Evolutionary conservation across 2,329 filamentous ascomycete species (phyloP).

Genomic region (Curvularia lunata): DNA sequence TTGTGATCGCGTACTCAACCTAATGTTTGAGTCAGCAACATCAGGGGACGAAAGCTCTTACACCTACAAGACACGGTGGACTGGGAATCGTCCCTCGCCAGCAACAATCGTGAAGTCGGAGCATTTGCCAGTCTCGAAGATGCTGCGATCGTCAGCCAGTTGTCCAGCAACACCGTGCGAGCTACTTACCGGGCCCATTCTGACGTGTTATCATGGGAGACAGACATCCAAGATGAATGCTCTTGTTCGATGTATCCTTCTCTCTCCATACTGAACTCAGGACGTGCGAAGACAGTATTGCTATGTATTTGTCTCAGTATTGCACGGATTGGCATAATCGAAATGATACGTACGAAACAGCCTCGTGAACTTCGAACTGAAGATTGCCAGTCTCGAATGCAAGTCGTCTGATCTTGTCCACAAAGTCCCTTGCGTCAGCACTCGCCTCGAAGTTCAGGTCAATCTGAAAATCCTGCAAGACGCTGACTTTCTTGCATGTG

Average conservation of each 20-base stretch:
- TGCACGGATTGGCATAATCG: too few species aligned
- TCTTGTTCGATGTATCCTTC: conserved; percentile 8
- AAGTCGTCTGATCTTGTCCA: conserved; percentile 14
- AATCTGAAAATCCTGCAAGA: conserved; percentile 23
- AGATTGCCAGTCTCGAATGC: conserved; percentile 17
- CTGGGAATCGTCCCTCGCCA: conserved; percentile 21
- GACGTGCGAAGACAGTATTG: conserved; percentile 6
- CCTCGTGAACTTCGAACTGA: conserved; percentile 22
- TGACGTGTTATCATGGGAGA: background rate
- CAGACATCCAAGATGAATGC: conserved; percentile 9
- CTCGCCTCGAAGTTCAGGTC: conserved; percentile 22
- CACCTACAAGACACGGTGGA: conserved; percentile 28
- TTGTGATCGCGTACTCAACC: conserved; percentile 22
- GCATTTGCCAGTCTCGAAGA: conserved; percentile 26
- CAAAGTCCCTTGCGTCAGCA: conserved; percentile 16
- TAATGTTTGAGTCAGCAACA: conserved; percentile 10
- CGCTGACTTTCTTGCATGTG: conserved; percentile 22
- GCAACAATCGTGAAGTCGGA: conserved; percentile 31
- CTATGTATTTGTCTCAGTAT: conserved; percentile 6
- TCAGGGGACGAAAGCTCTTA: background rate
- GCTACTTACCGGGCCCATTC: conserved; percentile 21
- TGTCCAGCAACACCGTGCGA: background rate
- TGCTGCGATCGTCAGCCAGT: conserved; percentile 12
- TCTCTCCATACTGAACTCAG: conserved; percentile 24
- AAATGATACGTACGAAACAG: conserved; percentile 13